Base-by-base conservation (phyloP, 148 eudicot genomes). In the Rhododendron simsii region DNA sequence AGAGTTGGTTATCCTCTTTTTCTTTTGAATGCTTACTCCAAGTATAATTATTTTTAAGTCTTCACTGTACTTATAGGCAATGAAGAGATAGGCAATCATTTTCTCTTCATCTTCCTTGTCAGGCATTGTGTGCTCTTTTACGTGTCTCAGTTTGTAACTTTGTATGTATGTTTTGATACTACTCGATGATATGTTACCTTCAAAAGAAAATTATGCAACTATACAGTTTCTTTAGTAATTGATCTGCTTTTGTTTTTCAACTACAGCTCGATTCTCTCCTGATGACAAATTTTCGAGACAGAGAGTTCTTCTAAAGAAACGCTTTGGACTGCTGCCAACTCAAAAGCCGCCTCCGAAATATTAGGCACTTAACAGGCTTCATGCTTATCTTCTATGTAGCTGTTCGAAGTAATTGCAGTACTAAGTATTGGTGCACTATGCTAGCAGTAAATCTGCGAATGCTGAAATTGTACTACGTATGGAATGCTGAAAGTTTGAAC, bases 251-350 rank as follows among this genome's bases (percentile, higher is more conserved):
- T 57, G 67, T 37, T 78, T 33, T 14, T 48, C 57, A 18, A 76
- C 67, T 90, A 88, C 93, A 96, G 99, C 99, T 86, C 99, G 99
- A 3, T 96, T 96, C 85, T 96, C 99, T 30, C 99, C 99, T 0
- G 99, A 96, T 89, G 99, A 96, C 90, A 96, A 96, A 86, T 95
- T 89, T 89, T 92, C 99, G 0, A 93, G 98, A 90, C 96, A 96
- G 82, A 93, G 99, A 89, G 93, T 95, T 86, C 91, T 94, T 67
- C 82, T 96, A 81, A 96, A 96, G 96, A 95, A 95, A 90, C 93
- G 99, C 1, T 96, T 96, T 76, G 98, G 99, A 61, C 87, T 96
- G 82, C 91, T 96, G 85, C 99, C 99, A 55, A 96, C 98, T 76
- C 99, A 96, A 84, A 91, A 92, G 75, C 91, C 98, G 28, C 91